Base-by-base conservation (phyloP, 1,139 yeast genomes). In the Kazachstania sp. region DNA sequence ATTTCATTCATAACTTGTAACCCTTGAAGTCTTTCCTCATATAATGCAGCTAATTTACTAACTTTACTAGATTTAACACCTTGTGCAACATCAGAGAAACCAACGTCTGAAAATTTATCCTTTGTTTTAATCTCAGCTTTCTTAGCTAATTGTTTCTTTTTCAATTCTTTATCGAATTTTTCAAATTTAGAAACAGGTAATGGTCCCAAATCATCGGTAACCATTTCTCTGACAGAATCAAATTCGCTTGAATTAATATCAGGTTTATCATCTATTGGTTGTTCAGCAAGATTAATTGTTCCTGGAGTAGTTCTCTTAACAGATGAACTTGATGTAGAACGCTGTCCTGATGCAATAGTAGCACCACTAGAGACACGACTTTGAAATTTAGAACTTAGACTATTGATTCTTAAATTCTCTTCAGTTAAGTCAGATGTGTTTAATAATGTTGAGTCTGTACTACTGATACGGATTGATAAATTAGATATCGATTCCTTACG, bases 21-120 rank as follows among this genome's bases (percentile, higher is more conserved):
- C 3, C 80, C 82, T 55, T 74, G 72, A 16, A 75, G 63, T 54
- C 83, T 66, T 57, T 78, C 82, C 56, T 78, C 83, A 54, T 74
- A 78, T 45, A 78, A 60, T 48, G 70, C 72, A 7, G 83, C 79
- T 50, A 78, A 67, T 57, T 75, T 76, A 19, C 78, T 72, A 2
- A 78, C 83, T 61, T 75, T 78, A 37, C 51, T 48, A 2, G 41
- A 30, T 26, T 43, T 45, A 39, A 76, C 65, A 6, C 78, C 79
- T 2, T 59, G 53, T 36, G 78, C 60, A 12, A 77, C 72, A 5
- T 74, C 79, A 1, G 80, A 77, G 45, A 62, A 63, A 44, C 71
- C 71, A 48, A 69, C 72, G 11, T 46, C 47, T 7, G 65, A 57
- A 42, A 61, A 60, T 41, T 54, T 55, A 47, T 53, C 19, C 45